phyloP scores from a whole-genome alignment of 306 rosid species.

The Citrullus amarus region DNA sequence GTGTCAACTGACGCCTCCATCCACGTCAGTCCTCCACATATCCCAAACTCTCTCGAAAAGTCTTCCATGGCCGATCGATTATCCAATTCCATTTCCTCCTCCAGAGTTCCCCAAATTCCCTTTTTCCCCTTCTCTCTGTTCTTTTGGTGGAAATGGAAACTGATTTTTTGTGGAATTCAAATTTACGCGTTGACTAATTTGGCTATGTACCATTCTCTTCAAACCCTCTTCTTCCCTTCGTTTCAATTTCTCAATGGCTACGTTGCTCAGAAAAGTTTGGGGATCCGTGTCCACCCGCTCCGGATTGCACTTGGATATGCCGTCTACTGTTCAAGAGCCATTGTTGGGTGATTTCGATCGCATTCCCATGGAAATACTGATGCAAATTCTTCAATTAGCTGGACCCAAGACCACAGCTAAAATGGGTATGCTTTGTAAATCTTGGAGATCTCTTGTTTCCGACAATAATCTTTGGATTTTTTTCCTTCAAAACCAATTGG shows the following conservation, averaged over 20 bases:
- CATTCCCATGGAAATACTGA: conserved; percentile 49
- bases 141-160: not conserved
- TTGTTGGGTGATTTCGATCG: conserved; percentile 35
- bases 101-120: not conserved
- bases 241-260: conserved; percentile 21
- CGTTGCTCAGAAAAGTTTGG: conserved; percentile 46
- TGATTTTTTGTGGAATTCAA: not conserved
- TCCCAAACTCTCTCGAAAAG: not conserved
- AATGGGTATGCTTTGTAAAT: conserved; percentile 4
- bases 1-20: not conserved
- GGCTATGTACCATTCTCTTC: no score
- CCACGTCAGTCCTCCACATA: not conserved
- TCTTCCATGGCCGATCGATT: not conserved
- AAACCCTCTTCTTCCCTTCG: not conserved
- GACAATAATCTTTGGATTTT: conserved; percentile 6
- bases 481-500: conserved; percentile 8
- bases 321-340: not conserved
- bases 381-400: conserved; percentile 36
- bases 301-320: conserved; percentile 1
- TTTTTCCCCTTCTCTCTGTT: not conserved
- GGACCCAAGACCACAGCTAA: conserved; percentile 43
- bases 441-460: conserved; percentile 14
- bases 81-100: not conserved
- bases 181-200: not conserved
- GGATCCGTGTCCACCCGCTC: conserved; percentile 28